Conservation (phyloP, 352 stramenopile genomes). For the Phytopythium oedochilum region DNA sequence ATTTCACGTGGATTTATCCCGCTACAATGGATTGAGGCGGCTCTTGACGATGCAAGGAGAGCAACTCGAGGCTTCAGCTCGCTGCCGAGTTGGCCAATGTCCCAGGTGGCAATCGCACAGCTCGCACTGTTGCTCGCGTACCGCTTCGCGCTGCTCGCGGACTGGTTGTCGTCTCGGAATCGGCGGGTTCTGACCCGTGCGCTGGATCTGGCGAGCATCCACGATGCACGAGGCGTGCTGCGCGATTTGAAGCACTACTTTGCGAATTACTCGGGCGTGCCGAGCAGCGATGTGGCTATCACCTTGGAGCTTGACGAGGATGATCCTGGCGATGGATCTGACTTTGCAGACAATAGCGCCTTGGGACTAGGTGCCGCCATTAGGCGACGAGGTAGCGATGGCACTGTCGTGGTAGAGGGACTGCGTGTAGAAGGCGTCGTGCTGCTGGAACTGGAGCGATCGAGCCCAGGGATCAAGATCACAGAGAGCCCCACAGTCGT, state of each 20-base stretch:
- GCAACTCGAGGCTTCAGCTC: neutral
- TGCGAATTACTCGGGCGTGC: neutral
- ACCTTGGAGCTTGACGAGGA: slow-evolving; percentile 8
- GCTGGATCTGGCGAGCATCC: slow-evolving; percentile 18
- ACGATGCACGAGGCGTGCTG: slow-evolving; percentile 12
- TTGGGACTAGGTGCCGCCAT: neutral
- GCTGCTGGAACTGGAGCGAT: slow-evolving; percentile 15
- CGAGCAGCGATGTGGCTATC: slow-evolving; percentile 7
- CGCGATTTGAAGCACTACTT: slow-evolving; percentile 7
- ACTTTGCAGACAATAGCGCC: neutral
- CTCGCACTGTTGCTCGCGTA: slow-evolving; percentile 18
- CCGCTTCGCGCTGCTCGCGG: slow-evolving; percentile 15
- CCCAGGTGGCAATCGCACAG: slow-evolving; percentile 11
- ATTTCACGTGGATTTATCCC: slow-evolving; percentile 15
- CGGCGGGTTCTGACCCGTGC: slow-evolving; percentile 13
- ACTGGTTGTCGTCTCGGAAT: slow-evolving; percentile 9
- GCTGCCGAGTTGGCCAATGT: slow-evolving; percentile 2
- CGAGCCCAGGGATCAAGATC: neutral
- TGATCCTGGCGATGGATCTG: neutral
- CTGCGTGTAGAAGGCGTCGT: slow-evolving; percentile 26
- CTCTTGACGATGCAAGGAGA: slow-evolving; percentile 3
- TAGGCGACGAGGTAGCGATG: neutral
- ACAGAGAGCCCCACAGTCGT: neutral
- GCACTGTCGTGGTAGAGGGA: neutral
- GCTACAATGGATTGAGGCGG: slow-evolving; percentile 10